These are phyloP conservation scores for Syncephalastrum sp. DNA, from an alignment of 371 early-diverging fungal genomes.

Conservation along the genomic window DNA sequence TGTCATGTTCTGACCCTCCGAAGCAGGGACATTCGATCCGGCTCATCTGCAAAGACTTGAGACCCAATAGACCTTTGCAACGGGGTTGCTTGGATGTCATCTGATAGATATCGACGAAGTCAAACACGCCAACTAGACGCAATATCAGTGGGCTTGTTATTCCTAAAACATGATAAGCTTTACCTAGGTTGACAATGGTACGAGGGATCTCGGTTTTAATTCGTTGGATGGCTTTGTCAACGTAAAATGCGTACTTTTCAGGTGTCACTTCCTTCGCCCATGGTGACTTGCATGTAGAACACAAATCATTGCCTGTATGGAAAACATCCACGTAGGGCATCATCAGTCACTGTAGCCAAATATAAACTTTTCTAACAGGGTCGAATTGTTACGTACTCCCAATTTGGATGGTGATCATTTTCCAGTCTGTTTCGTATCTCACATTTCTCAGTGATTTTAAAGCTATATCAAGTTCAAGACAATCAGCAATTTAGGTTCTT, in stretches of 20 bases:
- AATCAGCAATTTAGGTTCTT: too few species aligned
- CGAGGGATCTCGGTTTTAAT: conserved; percentile 16
- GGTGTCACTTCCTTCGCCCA: conserved; percentile 9
- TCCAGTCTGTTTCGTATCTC: too few species aligned
- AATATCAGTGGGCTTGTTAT: too few species aligned
- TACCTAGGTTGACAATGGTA: conserved; percentile 9
- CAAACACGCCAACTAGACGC: conserved; percentile 11
- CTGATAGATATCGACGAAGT: conserved; percentile 9
- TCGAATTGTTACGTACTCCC: too few species aligned
- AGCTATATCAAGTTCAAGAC: too few species aligned
- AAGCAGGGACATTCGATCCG: conserved; percentile 16
- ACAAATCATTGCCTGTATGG: conserved; percentile 18
- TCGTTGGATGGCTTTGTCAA: conserved; percentile 13
- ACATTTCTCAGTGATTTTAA: too few species aligned
- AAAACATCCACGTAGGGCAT: too few species aligned
- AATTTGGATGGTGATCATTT: too few species aligned
- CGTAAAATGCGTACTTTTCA: conserved; percentile 10
- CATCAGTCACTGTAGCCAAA: too few species aligned
- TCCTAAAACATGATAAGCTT: neutral
- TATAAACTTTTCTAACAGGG: too few species aligned
- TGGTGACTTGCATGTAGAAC: conserved; percentile 9
- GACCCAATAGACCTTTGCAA: conserved; percentile 5
- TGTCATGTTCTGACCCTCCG: neutral
- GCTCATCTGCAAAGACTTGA: conserved; percentile 1
- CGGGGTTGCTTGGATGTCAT: conserved; percentile 12